A percentile compares a stretch with the other conserved stretches of the same genome.
Evolutionary conservation across 2,329 filamentous ascomycete species (phyloP).

Genomic region (Botrytis medusae): DNA sequence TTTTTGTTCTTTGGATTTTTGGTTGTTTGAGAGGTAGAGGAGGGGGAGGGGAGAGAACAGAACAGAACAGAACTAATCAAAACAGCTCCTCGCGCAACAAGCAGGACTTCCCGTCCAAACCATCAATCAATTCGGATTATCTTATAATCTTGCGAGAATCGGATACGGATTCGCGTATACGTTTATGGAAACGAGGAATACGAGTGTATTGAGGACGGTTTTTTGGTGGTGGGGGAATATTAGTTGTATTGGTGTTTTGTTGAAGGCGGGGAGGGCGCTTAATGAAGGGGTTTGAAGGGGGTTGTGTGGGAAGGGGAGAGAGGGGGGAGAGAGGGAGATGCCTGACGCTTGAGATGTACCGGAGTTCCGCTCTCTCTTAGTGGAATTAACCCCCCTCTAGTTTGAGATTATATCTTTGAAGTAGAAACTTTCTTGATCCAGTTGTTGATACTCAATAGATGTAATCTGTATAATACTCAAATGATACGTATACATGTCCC

Average conservation of each 20-base stretch:
- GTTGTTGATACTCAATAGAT: not conserved
- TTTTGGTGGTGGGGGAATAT: not conserved
- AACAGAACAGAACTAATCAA: not conserved
- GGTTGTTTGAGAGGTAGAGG: not conserved
- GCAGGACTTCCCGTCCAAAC: no score
- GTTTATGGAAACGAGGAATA: not conserved
- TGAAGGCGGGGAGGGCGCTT: not conserved
- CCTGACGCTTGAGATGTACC: not conserved
- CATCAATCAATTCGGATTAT: not conserved
- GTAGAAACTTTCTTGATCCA: accelerated
- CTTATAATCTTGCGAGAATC: not conserved
- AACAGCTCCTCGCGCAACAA: constrained; percentile 1
- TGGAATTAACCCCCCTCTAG: no score
- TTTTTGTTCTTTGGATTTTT: not conserved
- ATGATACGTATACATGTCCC: no score
- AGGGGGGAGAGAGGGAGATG: not conserved
- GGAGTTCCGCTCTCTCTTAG: no score
- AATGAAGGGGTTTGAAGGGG: not conserved
- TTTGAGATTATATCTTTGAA: accelerated
- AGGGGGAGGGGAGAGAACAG: not conserved
- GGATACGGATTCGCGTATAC: not conserved
- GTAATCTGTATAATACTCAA: accelerated
- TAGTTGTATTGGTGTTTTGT: not conserved
- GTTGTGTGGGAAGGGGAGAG: no score
- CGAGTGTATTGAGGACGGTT: not conserved